Percentiles rank a stretch among this genome's conserved stretches.
phyloP scores from a whole-genome alignment of 768 basidiomycete genomes.

The Calvatia gigantea region DNA sequence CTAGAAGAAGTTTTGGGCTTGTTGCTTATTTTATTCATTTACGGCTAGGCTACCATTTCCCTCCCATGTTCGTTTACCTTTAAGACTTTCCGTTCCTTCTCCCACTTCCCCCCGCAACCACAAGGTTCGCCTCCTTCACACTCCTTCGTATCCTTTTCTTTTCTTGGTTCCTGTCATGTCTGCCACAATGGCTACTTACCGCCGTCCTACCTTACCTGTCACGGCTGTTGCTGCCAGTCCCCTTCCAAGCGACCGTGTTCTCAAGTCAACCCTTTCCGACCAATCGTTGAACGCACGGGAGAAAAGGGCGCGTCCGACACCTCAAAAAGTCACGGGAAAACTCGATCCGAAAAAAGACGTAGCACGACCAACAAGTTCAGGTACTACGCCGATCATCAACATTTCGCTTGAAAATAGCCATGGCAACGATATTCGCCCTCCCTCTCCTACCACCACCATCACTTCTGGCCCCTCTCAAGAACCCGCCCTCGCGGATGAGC shows the following conservation, averaged over 20 bases:
- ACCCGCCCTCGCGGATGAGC: conserved; percentile 60
- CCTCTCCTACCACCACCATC: conserved; percentile 21
- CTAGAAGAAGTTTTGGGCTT: conserved; percentile 14
- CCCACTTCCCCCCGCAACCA: conserved; percentile 6
- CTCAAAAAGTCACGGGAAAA: conserved; percentile 25
- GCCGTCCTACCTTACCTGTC: conserved; percentile 28
- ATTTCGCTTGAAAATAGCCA: conserved; percentile 37
- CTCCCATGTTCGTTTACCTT: neutral
- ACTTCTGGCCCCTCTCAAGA: conserved; percentile 28
- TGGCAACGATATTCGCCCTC: conserved; percentile 17
- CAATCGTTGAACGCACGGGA: conserved; percentile 34
- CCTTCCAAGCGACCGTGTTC: conserved; percentile 36
- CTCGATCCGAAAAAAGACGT: conserved; percentile 32
- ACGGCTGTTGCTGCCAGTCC: conserved; percentile 35
- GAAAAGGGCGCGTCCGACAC: conserved; percentile 26
- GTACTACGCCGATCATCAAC: conserved; percentile 49
- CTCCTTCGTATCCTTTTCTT: conserved; percentile 18
- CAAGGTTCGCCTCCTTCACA: conserved; percentile 6
- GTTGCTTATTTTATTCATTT: conserved; percentile 11
- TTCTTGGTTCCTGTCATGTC: conserved; percentile 3
- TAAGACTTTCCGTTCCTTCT: conserved; percentile 16
- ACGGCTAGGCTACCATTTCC: neutral
- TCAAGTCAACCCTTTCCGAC: conserved; percentile 49
- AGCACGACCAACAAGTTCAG: conserved; percentile 26
- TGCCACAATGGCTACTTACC: conserved; percentile 21